Percentiles rank a stretch among this genome's conserved stretches.
These are phyloP conservation scores for Protomyces lactucae-debilis DNA, from an alignment of 1,139 yeast genomes.

Conservation along the genomic window DNA sequence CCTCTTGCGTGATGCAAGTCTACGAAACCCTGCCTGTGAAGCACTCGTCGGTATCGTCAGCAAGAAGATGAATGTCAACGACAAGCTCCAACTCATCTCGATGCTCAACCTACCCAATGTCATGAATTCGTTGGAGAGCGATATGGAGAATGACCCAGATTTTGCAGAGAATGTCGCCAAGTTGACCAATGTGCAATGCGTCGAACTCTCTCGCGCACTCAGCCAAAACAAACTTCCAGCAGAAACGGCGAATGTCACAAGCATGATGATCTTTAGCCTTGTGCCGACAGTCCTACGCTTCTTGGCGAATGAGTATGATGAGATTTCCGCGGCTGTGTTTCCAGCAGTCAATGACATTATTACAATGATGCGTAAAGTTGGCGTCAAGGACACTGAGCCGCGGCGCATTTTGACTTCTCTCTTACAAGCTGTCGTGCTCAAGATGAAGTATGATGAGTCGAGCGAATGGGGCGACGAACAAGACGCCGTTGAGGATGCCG, in stretches of 20 bases:
- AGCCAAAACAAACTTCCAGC: conserved; percentile 47
- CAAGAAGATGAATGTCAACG: conserved; percentile 88
- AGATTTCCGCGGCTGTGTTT: conserved; percentile 75
- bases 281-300: conserved; percentile 72
- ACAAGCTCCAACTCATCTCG: conserved; percentile 70
- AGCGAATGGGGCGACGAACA: conserved; percentile 56
- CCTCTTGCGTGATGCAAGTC: conserved; percentile 49
- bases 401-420: conserved; percentile 55
- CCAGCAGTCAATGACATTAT: conserved; percentile 73
- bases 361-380: conserved; percentile 59
- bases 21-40: conserved; percentile 60
- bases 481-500: conserved; percentile 60
- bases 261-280: conserved; percentile 52
- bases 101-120: conserved; percentile 62
- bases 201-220: conserved; percentile 63
- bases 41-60: conserved; percentile 76
- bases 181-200: conserved; percentile 66
- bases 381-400: conserved; percentile 36
- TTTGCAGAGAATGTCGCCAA: conserved; percentile 74
- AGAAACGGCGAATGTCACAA: conserved; percentile 43
- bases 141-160: conserved; percentile 53
- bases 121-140: conserved; percentile 41
- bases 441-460: conserved; percentile 73
- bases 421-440: conserved; percentile 63
- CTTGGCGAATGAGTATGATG: conserved; percentile 79